Evolutionary conservation across 108 stramenopile species (phyloP), one percentile per base, ranked within the genome.

Genomic region (Asterionellopsis glacialis): DNA sequence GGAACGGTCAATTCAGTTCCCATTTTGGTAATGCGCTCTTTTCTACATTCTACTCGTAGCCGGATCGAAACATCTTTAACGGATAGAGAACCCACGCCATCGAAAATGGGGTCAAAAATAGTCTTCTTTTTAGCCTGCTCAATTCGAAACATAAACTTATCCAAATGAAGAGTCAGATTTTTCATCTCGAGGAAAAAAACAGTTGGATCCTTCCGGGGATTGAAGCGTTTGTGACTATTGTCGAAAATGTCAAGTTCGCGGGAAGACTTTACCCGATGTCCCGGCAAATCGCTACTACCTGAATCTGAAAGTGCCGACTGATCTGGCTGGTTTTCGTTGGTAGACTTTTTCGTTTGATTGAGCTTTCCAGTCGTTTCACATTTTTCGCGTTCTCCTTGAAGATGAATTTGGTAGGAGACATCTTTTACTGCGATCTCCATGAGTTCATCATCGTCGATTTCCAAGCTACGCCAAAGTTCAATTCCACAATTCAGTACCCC

Each of bases 91-190:
- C 84, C 88, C 11, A 65, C 43, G 21, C 88, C 91, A 47, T 93
- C 88, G 53, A 93, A 90, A 11, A 88, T 82, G 27, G 91, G 91
- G 65, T 93, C 91, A 51, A 93, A 93, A 14, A 90, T 68, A 26
- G 75, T 84, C 28, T 55, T 62, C 25, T 55, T 65, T 40, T 83
- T 69, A 28, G 68, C 65, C 51, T 87, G 85, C 61, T 93, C 88
- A 42, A 93, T 84, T 55, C 88, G 75, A 58, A 92, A 92, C 14
- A 57, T 55, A 55, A 92, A 92, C 9, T 57, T 26, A 28, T 65
- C 54, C 22, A 85, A 61, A 56, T 75, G 59, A 47, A 87, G 72
- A 22, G 88, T 80, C 0, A 93, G 67, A 40, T 87, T 86, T 40
- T 78, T 84, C 38, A 93, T 87, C 25, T 89, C 88, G 9, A 93